A percentile compares a stretch with the other conserved stretches of the same genome.
Conservation (phyloP, 768 basidiomycete species). For the Lepiota brunneoincarnata region DNA sequence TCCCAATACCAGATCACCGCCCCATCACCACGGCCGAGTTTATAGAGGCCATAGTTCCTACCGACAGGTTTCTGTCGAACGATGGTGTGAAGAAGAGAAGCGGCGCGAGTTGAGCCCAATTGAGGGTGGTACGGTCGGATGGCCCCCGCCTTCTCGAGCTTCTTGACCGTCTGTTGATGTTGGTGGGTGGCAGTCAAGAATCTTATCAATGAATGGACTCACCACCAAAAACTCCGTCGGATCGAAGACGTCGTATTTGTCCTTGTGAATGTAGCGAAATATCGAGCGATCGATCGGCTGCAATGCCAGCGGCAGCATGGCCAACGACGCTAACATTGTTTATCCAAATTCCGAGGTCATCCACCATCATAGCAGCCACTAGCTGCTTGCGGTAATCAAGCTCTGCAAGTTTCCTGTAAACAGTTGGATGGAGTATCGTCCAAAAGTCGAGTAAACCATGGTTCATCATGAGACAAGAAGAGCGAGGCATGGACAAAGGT, state of each 20-base stretch:
- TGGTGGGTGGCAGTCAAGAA: too few relatives aligned
- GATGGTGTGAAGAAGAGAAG: background rate
- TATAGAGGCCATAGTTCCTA: background rate
- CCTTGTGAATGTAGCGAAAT: too few relatives aligned
- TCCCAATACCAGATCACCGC: conserved; percentile 4
- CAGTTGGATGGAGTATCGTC: background rate
- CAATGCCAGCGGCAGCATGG: too few relatives aligned
- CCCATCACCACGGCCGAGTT: background rate
- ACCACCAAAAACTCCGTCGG: too few relatives aligned
- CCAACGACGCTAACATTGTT: background rate
- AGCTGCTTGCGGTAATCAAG: background rate
- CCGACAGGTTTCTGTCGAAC: too few relatives aligned
- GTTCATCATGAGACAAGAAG: background rate
- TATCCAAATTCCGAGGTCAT: background rate
- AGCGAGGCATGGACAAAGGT: background rate
- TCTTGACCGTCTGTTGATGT: background rate
- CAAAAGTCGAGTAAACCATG: background rate
- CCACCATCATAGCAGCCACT: background rate
- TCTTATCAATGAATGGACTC: background rate
- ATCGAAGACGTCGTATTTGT: too few relatives aligned
- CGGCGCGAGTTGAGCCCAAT: too few relatives aligned
- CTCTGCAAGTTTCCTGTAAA: background rate
- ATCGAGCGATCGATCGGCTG: too few relatives aligned
- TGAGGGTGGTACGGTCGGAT: background rate
- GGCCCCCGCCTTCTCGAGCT: background rate